Conservation (phyloP, 2,329 filamentous ascomycete genomes). For the Pyricularia pennisetigena region DNA sequence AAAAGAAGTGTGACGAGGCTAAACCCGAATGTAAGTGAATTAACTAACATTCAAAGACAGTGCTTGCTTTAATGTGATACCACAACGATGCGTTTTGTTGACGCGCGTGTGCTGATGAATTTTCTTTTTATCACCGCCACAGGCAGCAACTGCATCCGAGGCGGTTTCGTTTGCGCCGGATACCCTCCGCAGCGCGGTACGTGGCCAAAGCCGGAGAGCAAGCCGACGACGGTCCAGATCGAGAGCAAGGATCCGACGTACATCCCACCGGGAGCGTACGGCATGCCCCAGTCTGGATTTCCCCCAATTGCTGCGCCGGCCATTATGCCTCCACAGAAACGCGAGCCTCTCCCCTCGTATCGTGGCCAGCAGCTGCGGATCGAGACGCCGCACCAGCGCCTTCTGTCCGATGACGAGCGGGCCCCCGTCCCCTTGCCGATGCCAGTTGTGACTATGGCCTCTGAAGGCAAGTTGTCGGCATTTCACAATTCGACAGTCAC, state of each 20-base stretch:
- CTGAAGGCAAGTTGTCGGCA: conserved; percentile 53
- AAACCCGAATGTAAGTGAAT: conserved; percentile 75
- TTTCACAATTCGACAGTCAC: conserved; percentile 32
- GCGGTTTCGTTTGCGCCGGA: conserved; percentile 83
- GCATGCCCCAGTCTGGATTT: conserved; percentile 26
- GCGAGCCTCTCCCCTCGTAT: conserved; percentile 49
- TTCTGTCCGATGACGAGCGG: conserved; percentile 47
- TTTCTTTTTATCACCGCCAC: conserved; percentile 5
- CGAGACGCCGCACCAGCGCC: conserved; percentile 49
- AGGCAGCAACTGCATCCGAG: conserved; percentile 86
- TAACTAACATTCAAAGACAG: not conserved
- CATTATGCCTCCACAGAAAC: conserved; percentile 30
- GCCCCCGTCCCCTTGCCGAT: conserved; percentile 49
- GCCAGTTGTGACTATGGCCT: conserved; percentile 31
- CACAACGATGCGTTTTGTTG: not conserved
- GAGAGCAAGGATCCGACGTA: conserved; percentile 73
- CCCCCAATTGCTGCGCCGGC: not conserved
- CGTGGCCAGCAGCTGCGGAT: conserved; percentile 53
- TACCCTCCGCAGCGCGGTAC: conserved; percentile 73
- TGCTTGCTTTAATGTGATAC: conserved; percentile 6
- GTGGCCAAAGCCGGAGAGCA: conserved; percentile 59
- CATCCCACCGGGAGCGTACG: conserved; percentile 50
- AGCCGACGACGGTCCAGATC: conserved; percentile 60
- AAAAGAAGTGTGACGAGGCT: conserved; percentile 96
- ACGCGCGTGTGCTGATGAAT: not conserved